Base-by-base conservation (phyloP, 139 green algal species). In the Chlamydomonas sphaeroides region DNA sequence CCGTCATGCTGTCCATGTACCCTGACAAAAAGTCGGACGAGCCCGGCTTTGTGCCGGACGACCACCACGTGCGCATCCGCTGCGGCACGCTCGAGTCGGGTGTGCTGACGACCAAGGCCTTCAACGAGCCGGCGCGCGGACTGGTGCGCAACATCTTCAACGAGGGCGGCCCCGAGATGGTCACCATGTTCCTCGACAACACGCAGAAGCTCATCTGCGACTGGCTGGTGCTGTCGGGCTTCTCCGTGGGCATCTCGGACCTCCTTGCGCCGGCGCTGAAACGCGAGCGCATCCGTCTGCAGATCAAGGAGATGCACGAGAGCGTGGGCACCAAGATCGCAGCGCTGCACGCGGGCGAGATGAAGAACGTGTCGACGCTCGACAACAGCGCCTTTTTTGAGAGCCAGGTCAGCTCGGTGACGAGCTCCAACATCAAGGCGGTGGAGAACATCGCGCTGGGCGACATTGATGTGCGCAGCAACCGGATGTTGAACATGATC, bases 1-100 rank as follows among this genome's bases (percentile, higher is more conserved):
- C n/a, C n/a, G n/a, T n/a, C n/a, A n/a, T n/a, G 88, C 98, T 99
- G 97, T 98, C 95, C 67, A 99, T 99, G 95, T 98, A 98, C 96
- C 88, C 89, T 8, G 81, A 91, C 85, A n/a, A n/a, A n/a, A n/a
- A n/a, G n/a, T n/a, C 57, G 81, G 28, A 61, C 45, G 45, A 51
- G 45, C n/a, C n/a, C n/a, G n/a, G n/a, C n/a, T n/a, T n/a, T n/a
- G n/a, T n/a, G n/a, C n/a, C n/a, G n/a, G n/a, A n/a, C n/a, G n/a
- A n/a, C n/a, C n/a, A 5, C 42, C 91, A 98, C 89, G 96, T 99
- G 49, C 83, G 97, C 28, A 98, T 99, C 75, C 93, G 97, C 48
- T 80, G 91, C 38, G 97, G 97, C 14, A 63, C 83, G 78, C 85
- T 88, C 45, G 70, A 99, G 26, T 93, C 90, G 38, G 97, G 97